phyloP scores from a whole-genome alignment of 345 rosid species.

The Eucalyptus virginea region DNA sequence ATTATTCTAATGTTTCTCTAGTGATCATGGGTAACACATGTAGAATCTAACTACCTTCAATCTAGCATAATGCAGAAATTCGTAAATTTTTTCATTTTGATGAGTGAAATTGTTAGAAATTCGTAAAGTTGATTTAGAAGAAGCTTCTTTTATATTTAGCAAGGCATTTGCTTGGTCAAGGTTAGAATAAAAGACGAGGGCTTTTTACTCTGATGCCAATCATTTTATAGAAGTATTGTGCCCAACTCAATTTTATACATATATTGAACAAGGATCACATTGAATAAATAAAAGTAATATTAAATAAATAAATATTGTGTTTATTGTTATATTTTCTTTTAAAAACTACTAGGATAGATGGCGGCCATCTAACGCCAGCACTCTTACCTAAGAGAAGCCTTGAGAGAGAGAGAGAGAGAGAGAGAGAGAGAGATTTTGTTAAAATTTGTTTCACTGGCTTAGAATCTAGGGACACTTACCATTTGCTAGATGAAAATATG shows the following conservation, averaged over 20 bases:
- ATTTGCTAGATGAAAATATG: rapidly evolving
- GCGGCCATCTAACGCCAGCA: no score
- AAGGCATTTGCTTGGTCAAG: not conserved
- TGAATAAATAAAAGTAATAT: no score
- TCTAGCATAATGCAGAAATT: not conserved
- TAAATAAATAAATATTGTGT: no score
- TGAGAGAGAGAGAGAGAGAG: no score
- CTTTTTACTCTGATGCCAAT: not conserved
- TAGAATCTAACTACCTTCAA: not conserved
- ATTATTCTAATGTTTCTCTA: not conserved
- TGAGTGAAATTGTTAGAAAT: no score
- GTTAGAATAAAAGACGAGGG: no score
- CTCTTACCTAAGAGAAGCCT: no score
- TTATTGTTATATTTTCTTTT: no score
- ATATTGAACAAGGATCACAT: no score
- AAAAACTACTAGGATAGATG: no score
- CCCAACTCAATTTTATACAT: not conserved
- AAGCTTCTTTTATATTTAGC: no score
- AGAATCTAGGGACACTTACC: not conserved
- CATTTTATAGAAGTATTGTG: not conserved
- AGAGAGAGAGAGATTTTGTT: not conserved
- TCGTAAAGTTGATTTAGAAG: no score
- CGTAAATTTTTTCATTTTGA: rapidly evolving
- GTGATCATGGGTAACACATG: not conserved
- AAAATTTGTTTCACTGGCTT: not conserved